Conservation (phyloP, 371 early-diverging fungal genomes). For the Catenaria anguillulae region DNA sequence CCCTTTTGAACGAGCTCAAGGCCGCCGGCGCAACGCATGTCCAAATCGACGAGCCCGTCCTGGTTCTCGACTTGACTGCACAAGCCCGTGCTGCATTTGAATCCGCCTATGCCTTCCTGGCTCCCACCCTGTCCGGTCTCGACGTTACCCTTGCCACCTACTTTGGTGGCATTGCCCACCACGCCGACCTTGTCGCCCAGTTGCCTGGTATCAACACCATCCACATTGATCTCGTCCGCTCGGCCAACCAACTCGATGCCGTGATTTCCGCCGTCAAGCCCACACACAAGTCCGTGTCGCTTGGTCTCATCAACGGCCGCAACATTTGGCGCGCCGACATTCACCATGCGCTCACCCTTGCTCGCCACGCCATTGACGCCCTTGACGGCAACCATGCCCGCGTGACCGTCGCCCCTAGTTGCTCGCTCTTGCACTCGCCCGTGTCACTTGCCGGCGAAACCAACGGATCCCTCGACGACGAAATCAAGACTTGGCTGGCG, state of each 20-base stretch:
- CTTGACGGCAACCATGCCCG: constrained; percentile 42
- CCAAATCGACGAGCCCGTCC: constrained; percentile 82
- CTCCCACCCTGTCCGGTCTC: constrained; percentile 27
- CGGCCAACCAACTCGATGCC: constrained; percentile 60
- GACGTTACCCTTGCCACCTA: constrained; percentile 77
- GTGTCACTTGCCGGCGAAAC: constrained; percentile 66
- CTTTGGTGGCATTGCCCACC: constrained; percentile 73
- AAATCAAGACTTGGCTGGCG: constrained; percentile 78
- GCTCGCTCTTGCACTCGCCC: constrained; percentile 84
- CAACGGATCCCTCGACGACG: constrained; percentile 51
- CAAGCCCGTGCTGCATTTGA: constrained; percentile 30
- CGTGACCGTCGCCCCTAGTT: constrained; percentile 63
- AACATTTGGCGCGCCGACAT: constrained; percentile 94
- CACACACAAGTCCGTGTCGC: constrained; percentile 48
- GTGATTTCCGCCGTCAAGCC: constrained; percentile 35
- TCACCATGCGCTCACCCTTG: constrained; percentile 47
- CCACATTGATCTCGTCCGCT: constrained; percentile 83
- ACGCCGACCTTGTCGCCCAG: constrained; percentile 21
- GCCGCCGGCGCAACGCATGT: constrained; percentile 60
- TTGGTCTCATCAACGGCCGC: constrained; percentile 85
- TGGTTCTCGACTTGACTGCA: constrained; percentile 56
- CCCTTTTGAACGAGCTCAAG: constrained; percentile 55
- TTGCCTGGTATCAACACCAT: constrained; percentile 55
- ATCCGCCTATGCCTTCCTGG: constrained; percentile 50
- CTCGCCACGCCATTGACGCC: constrained; percentile 41